Evolutionary conservation across 169 alveolate genomes (phyloP).

Genomic region (Plasmodium reichenowi): DNA sequence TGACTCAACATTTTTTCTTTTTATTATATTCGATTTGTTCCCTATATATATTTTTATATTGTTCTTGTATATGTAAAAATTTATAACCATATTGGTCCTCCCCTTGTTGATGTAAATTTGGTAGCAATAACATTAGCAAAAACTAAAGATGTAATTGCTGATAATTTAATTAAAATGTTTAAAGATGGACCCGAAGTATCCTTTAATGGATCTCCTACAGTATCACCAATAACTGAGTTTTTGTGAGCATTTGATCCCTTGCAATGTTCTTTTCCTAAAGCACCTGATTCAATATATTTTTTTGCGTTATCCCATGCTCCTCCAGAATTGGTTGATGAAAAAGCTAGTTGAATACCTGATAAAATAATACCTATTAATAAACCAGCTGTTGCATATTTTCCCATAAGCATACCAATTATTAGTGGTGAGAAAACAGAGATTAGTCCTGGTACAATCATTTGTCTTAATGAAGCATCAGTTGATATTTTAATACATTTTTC

Average conservation of each 20-base stretch:
- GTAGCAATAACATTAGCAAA: slow-evolving; percentile 86
- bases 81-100: slow-evolving; percentile 86
- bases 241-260: slow-evolving; percentile 88
- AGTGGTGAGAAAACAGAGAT: slow-evolving; percentile 89
- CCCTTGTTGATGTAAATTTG: slow-evolving; percentile 76
- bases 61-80: not conserved
- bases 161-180: slow-evolving; percentile 89
- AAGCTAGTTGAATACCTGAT: slow-evolving; percentile 91
- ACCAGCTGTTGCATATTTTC: slow-evolving; percentile 92
- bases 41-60: too few species aligned
- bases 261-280: slow-evolving; percentile 79
- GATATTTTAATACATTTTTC: slow-evolving; percentile 89
- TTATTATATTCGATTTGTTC: not conserved
- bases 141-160: slow-evolving; percentile 90
- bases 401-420: slow-evolving; percentile 86
- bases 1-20: not conserved
- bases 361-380: slow-evolving; percentile 93
- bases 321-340: slow-evolving; percentile 91
- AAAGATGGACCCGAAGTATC: slow-evolving; percentile 95
- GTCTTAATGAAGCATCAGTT: slow-evolving; percentile 89
- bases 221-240: slow-evolving; percentile 93
- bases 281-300: slow-evolving; percentile 89
- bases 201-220: slow-evolving; percentile 96
- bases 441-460: slow-evolving; percentile 91
- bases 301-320: slow-evolving; percentile 95